Evolutionary conservation across 2,329 filamentous ascomycete species (phyloP), one percentile per base, ranked within the genome.

Genomic region (Fusarium floridanum): DNA sequence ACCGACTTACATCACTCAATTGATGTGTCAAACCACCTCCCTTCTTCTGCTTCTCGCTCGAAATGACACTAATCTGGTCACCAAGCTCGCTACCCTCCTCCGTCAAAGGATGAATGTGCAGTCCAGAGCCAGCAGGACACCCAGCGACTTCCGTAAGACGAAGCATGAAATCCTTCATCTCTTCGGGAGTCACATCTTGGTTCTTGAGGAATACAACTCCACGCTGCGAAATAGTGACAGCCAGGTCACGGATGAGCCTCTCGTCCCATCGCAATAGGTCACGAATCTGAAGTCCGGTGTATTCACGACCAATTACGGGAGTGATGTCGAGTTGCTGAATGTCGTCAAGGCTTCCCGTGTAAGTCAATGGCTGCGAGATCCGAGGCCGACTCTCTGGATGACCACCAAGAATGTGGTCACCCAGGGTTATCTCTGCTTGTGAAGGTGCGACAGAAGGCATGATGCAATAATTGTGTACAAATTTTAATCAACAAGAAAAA

Each of bases 51-150:
- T 88, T 87, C 79, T 88, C 85, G 61, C 86, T 87, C 65, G 86
- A 88, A 78, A 91, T 90, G 64, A 90, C 87, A 64, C 84, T 87
- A 72, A 91, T 87, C 77, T 91, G 85, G 75, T 89, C 87, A 39
- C 87, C 87, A 1, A 88, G 82, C 74, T 90, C 86, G 66, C 85
- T 86, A 22, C 84, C 85, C 71, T 87, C 86, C 69, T 89, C 86
- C 0, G 86, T 86, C 29, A 90, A 76, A 7, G 89, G 88, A 72
- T 90, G 89, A 9, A 89, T 84, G 67, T 90, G 88, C 27, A 91
- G 82, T 3, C 82, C 82, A 1, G 88, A 89, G 3, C 84, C 85
- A 39, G 82, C 76, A 20, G 88, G 88, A 55, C 80, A 83, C 7
- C 82, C 82, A 14, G 77, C 76, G 5, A 79, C 74, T 12, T 78